Percentiles rank a stretch among this genome's conserved stretches.
Evolutionary conservation across 2,329 filamentous ascomycete genomes (phyloP).

Genomic region (Cladophialophora bantiana): DNA sequence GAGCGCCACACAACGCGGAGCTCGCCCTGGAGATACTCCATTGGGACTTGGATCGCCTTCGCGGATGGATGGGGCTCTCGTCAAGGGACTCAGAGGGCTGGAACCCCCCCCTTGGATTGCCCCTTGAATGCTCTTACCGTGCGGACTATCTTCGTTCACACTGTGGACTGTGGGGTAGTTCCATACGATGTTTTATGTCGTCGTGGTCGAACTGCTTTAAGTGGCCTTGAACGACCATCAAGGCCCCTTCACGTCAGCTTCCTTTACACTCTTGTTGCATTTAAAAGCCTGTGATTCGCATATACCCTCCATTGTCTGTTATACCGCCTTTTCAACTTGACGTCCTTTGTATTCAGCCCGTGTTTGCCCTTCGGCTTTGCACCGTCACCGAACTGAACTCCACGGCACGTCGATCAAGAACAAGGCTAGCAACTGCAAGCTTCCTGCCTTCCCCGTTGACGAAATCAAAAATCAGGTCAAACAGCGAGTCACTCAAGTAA

Average conservation of each 20-base stretch:
- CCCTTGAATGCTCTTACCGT: neutral
- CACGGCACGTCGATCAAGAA: neutral
- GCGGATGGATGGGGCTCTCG: slow-evolving; percentile 1
- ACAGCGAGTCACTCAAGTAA: neutral
- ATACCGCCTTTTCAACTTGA: neutral
- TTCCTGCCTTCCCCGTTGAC: neutral
- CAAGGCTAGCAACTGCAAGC: neutral
- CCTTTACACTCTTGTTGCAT: neutral
- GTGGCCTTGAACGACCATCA: neutral
- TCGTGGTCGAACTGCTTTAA: neutral
- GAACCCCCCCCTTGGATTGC: neutral
- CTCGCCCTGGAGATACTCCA: slow-evolving; percentile 10
- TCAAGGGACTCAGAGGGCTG: neutral
- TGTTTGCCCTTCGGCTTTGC: neutral
- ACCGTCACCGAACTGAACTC: neutral
- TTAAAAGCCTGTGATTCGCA: neutral
- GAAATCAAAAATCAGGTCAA: neutral
- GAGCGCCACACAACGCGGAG: slow-evolving; percentile 1
- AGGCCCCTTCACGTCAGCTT: neutral
- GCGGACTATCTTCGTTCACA: slow-evolving; percentile 14
- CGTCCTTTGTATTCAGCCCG: neutral
- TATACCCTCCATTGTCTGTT: neutral
- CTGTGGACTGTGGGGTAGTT: slow-evolving; percentile 19
- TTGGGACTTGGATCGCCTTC: neutral
- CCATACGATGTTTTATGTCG: neutral